Base-by-base conservation (phyloP, 352 stramenopile species). In the Phytophthora fragariae region DNA sequence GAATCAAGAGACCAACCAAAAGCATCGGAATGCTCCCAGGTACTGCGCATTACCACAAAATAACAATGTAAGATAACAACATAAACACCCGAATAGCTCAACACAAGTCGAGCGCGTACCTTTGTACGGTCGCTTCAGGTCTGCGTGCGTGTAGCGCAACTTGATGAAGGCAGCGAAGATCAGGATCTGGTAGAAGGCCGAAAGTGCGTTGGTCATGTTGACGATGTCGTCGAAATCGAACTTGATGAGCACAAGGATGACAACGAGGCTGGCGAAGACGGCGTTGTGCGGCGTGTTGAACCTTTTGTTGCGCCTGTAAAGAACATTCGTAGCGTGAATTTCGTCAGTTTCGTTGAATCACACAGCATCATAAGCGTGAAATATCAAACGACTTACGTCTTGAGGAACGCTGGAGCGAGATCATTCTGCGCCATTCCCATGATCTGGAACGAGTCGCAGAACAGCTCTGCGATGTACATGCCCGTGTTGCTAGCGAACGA, bases 381-480 rank as follows among this genome's bases (percentile, higher is more conserved):
- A 31, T 31, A 31, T 31, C 29, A 31, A 37, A 59, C 19, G 80
- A 92, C 91, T 64, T 85, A 92, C 41, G 85, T 87, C 10, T 88
- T 78, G 46, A 98, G 90, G 35, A 95, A 81, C 37, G 84, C 82
- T 9, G 94, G 94, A 5, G 97, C 75, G 33, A 97, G 86, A 12
- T 91, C 94, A 29, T 90, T 86, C 62, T 98, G 87, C 7, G 93
- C 82, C 86, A 93, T 91, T 15, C 81, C 83, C 41, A 83, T 76
- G 29, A 99, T 74, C 80, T 98, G 92, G 71, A 94, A 98, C 35
- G 93, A 89, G 76, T 98, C 96, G 7, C 81, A 84, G 21, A 90
- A 97, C 66, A 99, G 91, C 73, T 98, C 95, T 9, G 94, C 91
- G 73, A 97, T 89, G 77, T 98, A 99, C 71, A 98, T 85, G 35